These are phyloP conservation scores for Ceratobasidium sp. DNA, from an alignment of 1,284 basidiomycete species.

Conservation along the genomic window DNA sequence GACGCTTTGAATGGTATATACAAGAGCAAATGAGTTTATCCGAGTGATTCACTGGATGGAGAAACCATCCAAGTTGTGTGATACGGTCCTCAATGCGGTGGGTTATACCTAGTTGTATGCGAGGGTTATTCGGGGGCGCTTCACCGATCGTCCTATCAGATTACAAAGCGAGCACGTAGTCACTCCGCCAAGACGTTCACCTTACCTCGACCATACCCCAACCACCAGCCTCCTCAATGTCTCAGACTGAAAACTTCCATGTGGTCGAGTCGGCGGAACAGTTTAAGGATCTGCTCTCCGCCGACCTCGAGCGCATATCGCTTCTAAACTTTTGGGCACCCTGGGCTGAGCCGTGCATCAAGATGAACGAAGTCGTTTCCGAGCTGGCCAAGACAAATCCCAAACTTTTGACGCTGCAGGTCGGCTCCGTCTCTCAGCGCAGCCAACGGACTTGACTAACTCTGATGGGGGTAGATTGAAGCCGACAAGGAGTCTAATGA, in stretches of 20 bases:
- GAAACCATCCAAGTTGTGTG: too few relatives aligned
- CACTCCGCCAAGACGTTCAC: neutral
- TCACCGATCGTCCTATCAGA: conserved; percentile 4
- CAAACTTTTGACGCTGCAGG: conserved; percentile 34
- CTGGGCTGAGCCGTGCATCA: conserved; percentile 90
- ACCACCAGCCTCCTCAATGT: neutral
- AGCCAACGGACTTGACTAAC: conserved; percentile 16
- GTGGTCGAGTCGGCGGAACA: conserved; percentile 74
- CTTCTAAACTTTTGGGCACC: conserved; percentile 93
- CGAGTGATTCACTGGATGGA: too few relatives aligned
- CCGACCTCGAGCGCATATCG: conserved; percentile 83
- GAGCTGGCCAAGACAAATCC: conserved; percentile 71
- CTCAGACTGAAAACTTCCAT: conserved; percentile 62
- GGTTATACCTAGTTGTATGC: neutral
- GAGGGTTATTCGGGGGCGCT: neutral
- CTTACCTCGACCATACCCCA: conserved; percentile 7
- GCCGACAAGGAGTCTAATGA: conserved; percentile 81
- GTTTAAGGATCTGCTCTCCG: conserved; percentile 80
- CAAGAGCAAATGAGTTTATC: neutral
- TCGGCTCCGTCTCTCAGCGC: neutral
- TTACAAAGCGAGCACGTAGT: conserved; percentile 19
- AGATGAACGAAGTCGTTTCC: conserved; percentile 83
- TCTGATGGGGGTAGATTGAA: conserved; percentile 76
- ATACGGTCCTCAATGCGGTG: neutral
- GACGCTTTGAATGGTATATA: neutral